phyloP scores from a whole-genome alignment of 2,329 filamentous ascomycete species.

The Trematosphaeria pertusa region DNA sequence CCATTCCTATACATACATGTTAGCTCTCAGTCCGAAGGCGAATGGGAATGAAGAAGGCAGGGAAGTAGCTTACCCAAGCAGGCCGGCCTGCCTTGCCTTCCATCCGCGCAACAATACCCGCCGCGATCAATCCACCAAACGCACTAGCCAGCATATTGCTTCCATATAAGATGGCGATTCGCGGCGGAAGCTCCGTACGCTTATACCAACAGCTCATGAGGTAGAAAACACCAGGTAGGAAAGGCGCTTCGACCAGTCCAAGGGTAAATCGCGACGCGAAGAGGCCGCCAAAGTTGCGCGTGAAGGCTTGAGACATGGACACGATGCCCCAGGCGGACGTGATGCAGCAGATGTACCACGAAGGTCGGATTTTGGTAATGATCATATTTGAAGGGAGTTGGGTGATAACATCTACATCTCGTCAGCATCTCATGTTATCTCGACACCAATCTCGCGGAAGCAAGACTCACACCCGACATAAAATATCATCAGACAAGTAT shows the following conservation, averaged over 20 bases:
- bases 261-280: constrained; percentile 33
- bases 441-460: constrained; percentile 9
- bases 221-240: constrained; percentile 44
- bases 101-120: constrained; percentile 42
- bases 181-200: constrained; percentile 40
- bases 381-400: constrained; percentile 53
- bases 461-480: constrained; percentile 54
- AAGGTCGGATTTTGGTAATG: constrained; percentile 41
- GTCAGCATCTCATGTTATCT: constrained; percentile 19
- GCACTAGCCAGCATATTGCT: constrained; percentile 49
- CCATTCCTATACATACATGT: too few species aligned
- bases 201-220: constrained; percentile 48
- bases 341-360: constrained; percentile 39
- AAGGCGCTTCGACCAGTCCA: constrained; percentile 37
- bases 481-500: constrained; percentile 67
- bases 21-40: too few species aligned
- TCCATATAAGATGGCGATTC: constrained; percentile 46
- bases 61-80: not conserved
- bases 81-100: constrained; percentile 38
- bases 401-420: constrained; percentile 33
- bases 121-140: constrained; percentile 53
- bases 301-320: constrained; percentile 34
- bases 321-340: constrained; percentile 46
- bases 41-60: constrained; percentile 44
- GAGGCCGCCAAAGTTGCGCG: constrained; percentile 41